A percentile compares a stretch with the other conserved stretches of the same genome.
phyloP scores from a whole-genome alignment of 2,329 filamentous ascomycete genomes.

The Magnaporthiopsis rhizophila region DNA sequence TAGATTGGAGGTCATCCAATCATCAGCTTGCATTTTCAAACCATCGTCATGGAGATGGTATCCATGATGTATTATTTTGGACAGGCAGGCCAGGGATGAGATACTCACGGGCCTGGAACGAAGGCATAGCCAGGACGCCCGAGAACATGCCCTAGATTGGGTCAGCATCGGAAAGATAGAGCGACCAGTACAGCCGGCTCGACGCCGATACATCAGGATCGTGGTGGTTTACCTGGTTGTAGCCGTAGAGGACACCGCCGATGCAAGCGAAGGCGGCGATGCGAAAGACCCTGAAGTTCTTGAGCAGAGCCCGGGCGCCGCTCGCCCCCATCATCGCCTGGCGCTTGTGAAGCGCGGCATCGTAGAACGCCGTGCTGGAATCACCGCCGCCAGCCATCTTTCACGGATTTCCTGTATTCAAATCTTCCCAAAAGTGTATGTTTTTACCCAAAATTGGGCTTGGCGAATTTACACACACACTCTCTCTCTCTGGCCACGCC shows the following conservation, averaged over 20 bases:
- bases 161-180: neutral
- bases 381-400: constrained; percentile 33
- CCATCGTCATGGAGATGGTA: neutral
- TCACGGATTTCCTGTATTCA: neutral
- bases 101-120: constrained; percentile 41
- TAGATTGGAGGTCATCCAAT: neutral
- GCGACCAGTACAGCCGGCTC: neutral
- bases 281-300: constrained; percentile 52
- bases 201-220: neutral
- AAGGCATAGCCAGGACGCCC: constrained; percentile 54
- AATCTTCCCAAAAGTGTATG: neutral
- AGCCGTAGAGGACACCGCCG: constrained; percentile 57
- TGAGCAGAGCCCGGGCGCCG: constrained; percentile 44
- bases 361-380: constrained; percentile 30
- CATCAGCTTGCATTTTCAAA: neutral
- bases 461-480: no score
- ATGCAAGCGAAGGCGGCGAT: constrained; percentile 56
- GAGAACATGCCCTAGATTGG: constrained; percentile 53
- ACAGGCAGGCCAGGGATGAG: neutral
- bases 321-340: constrained; percentile 45
- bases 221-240: constrained; percentile 50
- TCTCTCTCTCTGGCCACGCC: neutral
- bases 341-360: constrained; percentile 43
- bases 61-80: neutral
- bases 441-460: neutral